Evolutionary conservation across 768 basidiomycete genomes (phyloP), one percentile per base, ranked within the genome.

Genomic region (Boletus vinaceobasis): DNA sequence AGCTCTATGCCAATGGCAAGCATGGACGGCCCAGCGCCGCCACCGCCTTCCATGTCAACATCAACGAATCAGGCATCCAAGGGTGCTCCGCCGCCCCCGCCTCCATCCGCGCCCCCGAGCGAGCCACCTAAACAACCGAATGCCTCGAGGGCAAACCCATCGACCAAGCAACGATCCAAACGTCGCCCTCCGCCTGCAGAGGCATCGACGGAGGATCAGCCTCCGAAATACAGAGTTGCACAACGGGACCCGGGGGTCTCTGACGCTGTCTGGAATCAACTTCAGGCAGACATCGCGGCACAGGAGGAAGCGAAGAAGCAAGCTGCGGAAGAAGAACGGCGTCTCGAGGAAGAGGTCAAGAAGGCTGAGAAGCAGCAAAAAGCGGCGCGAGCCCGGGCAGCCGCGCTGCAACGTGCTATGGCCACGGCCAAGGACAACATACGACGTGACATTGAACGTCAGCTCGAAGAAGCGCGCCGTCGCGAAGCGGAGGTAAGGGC

Each of bases 181-280:
- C 57, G 40, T 0, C 56, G 27, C 0, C 26, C 38, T 5, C 56
- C 31, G 6, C 58, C 48, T 21, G 46, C 52, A 17, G 56, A 50
- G 21, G 4, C 43, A 43, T 11, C 36, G 52, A 7, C 31, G 3
- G 37, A 45, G 7, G 45, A 53, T 5, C 60, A 39, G 29, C 50
- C 58, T 17, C 57, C 48, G 15, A 60, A 45, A n/a, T 14, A 37
- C 43, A 48, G 42, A 2, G 40, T 54, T 19, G 60, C 50, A 2
- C 59, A 38, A 14, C 78, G 82, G 15, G 85, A 86, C 61, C 56
- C 73, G 13, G 85, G 80, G 0, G 82, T 87, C 1, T 62, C 75
- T 0, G 81, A 87, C 62, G 70, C 63, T 3, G 61, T 79, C 9
- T 87, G 85, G 86, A 43, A 60, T 8, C 74, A 81, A 57, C 71